Evolutionary conservation across 2,329 filamentous ascomycete species (phyloP), one percentile per base, ranked within the genome.

Genomic region (Diaporthe sp.): DNA sequence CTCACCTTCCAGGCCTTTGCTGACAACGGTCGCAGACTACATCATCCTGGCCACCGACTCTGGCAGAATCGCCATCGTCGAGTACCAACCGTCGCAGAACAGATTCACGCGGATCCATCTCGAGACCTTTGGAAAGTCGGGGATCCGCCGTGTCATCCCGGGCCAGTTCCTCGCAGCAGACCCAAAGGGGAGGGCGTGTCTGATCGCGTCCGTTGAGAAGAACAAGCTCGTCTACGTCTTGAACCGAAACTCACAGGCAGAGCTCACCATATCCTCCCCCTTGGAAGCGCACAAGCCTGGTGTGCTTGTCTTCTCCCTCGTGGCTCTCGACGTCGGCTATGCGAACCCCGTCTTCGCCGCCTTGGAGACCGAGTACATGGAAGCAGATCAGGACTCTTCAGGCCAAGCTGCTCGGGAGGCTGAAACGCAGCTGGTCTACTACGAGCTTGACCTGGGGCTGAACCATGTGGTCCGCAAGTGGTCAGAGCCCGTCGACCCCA

Each of bases 141-240:
- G 97, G 51, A 91, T 98, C 72, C 93, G 97, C 75, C 93, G 97
- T 81, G 96, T 98, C 51, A 92, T 99, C 60, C 97, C 97, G 3
- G 97, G 97, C 76, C 95, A 99, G 84, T 99, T 98, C 82, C 90
- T 99, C 39, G 97, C 96, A 9, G 95, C 95, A 71, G 97, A 99
- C 82, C 97, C 97, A 39, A 98, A 98, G 85, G 97, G 97, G 74
- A 92, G 97, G 86, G 97, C 97, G 73, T 98, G 96, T 82, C 90
- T 99, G 82, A 94, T 98, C 77, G 95, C 97, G 13, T 96, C 96
- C 7, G 90, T 96, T 73, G 97, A 99, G 87, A 99, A 99, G 90
- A 99, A 98, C 87, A 99, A 99, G 87, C 93, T 99, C 74, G 97
- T 99, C 79, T 99, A 99, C 85, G 96, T 99, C 81, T 89, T 99